Percentiles rank a stretch among this genome's conserved stretches.
These are phyloP conservation scores for Globisporangium splendens DNA, from an alignment of 352 stramenopile species.

Conservation along the genomic window DNA sequence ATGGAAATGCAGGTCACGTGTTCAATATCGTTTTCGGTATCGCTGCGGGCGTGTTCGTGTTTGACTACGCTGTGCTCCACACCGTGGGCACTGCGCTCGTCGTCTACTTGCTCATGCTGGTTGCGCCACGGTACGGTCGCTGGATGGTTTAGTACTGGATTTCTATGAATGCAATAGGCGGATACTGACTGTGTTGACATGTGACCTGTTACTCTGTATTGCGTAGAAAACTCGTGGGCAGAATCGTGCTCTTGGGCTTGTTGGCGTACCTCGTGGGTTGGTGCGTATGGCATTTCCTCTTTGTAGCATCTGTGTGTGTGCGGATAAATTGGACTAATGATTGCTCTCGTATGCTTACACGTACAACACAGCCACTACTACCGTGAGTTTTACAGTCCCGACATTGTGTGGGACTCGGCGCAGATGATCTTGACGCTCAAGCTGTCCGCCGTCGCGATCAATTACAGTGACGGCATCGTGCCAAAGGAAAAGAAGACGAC, in stretches of 20 bases:
- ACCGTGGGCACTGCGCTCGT: constrained; percentile 50
- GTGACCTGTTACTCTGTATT: constrained; percentile 9
- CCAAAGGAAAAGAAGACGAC: constrained; percentile 71
- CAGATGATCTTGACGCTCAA: constrained; percentile 88
- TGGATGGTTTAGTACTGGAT: not conserved
- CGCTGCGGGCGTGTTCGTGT: constrained; percentile 70
- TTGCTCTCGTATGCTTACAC: not conserved
- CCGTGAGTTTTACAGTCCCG: constrained; percentile 72
- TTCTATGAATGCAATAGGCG: not conserved
- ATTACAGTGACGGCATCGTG: constrained; percentile 75
- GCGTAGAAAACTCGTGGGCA: constrained; percentile 56
- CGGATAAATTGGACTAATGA: not conserved
- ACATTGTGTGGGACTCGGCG: constrained; percentile 83
- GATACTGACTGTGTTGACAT: constrained; percentile 1
- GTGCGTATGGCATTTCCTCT: constrained; percentile 20
- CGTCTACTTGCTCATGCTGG: constrained; percentile 69
- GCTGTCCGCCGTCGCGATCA: constrained; percentile 73
- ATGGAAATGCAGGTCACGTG: constrained; percentile 45
- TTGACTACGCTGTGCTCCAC: constrained; percentile 76
- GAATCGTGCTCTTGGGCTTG: constrained; percentile 55
- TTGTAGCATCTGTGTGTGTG: too few relatives aligned
- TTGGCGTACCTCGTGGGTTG: constrained; percentile 66
- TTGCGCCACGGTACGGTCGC: constrained; percentile 45
- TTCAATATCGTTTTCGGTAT: constrained; percentile 68
- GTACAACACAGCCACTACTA: constrained; percentile 67